Conservation (phyloP, 139 green algal genomes). For the Tetratostichococcus sp. region DNA sequence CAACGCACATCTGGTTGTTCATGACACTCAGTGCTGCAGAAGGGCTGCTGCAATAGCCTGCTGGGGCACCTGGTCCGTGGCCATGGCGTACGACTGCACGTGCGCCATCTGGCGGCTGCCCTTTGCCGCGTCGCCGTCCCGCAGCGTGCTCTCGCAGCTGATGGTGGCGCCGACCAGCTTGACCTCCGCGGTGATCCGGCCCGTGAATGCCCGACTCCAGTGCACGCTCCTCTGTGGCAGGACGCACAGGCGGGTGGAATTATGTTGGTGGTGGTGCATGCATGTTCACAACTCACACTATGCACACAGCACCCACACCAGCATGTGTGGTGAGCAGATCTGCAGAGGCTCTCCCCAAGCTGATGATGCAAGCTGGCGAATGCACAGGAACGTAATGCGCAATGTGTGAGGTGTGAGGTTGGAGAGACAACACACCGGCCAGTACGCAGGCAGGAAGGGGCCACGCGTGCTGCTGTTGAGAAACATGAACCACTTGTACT, state of each 20-base stretch:
- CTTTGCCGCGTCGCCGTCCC: background rate
- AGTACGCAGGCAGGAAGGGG: constrained; percentile 9
- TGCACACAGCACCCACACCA: no score
- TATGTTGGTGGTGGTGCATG: no score
- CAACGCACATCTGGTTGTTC: no score
- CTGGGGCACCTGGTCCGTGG: constrained; percentile 30
- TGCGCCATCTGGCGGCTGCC: constrained; percentile 25
- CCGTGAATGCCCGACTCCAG: background rate
- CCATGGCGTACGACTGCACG: constrained; percentile 46
- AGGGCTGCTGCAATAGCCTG: background rate
- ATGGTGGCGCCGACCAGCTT: constrained; percentile 33
- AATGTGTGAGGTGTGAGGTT: background rate
- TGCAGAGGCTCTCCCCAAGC: no score
- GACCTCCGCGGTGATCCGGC: background rate
- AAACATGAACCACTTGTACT: constrained; percentile 14
- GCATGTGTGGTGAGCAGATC: no score
- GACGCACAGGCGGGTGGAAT: no score
- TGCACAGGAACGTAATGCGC: no score
- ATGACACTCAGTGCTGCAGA: no score
- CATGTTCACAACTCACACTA: no score
- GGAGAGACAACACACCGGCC: constrained; percentile 8
- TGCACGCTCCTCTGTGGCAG: background rate
- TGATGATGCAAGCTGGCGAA: no score
- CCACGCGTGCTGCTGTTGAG: constrained; percentile 12
- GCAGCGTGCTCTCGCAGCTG: constrained; percentile 21